Evolutionary conservation across 129 eudicot genomes (phyloP).

Genomic region (Lonicera japonica): DNA sequence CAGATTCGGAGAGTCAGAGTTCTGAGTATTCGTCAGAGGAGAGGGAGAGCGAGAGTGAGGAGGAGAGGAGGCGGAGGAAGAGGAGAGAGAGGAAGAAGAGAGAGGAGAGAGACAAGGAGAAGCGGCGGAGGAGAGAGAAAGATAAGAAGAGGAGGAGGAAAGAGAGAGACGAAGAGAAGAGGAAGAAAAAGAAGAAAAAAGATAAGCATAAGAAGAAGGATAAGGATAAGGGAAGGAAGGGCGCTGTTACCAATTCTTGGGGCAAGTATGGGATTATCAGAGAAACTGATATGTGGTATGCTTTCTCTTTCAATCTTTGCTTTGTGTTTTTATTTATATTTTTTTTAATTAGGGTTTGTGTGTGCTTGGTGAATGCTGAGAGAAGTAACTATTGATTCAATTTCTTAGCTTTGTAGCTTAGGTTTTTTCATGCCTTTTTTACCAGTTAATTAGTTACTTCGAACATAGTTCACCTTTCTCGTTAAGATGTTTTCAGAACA

Average conservation of each 20-base stretch:
- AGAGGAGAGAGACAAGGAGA: slow-evolving; percentile 13
- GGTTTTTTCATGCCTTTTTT: no score
- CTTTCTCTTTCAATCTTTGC: background rate
- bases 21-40: slow-evolving; percentile 40
- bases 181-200: slow-evolving; percentile 23
- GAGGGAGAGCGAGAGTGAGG: slow-evolving; percentile 33
- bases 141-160: slow-evolving; percentile 31
- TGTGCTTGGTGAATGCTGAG: no score
- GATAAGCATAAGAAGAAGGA: slow-evolving; percentile 36
- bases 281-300: slow-evolving; percentile 95
- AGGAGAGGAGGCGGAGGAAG: slow-evolving; percentile 7
- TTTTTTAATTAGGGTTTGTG: background rate
- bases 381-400: no score
- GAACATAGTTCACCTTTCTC: no score
- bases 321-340: no score
- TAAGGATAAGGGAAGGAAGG: slow-evolving; percentile 52
- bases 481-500: no score
- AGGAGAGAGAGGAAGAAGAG: slow-evolving; percentile 12
- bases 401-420: no score
- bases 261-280: slow-evolving; percentile 81
- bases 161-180: slow-evolving; percentile 26
- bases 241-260: slow-evolving; percentile 82
- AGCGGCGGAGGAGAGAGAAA: slow-evolving; percentile 29
- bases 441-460: no score
- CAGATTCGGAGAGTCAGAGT: slow-evolving; percentile 43